phyloP scores from a whole-genome alignment of 1,139 yeast species.

The Scheffersomyces insectosa region DNA sequence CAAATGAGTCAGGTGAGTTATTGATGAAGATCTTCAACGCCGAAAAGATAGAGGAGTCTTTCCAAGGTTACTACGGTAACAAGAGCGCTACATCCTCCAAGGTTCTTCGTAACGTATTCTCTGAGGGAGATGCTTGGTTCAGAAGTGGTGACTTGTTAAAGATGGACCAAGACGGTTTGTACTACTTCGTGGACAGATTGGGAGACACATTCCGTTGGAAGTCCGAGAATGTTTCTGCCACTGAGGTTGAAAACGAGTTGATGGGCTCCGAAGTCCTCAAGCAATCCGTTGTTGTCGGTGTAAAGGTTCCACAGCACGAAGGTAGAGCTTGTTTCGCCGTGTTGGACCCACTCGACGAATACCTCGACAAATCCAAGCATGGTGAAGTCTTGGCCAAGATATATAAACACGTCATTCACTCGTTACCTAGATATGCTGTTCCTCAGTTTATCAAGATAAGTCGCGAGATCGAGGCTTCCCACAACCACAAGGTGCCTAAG shows the following conservation, averaged over 20 bases:
- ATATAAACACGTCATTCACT: slow-evolving; percentile 34
- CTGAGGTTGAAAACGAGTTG: slow-evolving; percentile 82
- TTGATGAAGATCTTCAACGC: slow-evolving; percentile 73
- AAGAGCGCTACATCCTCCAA: slow-evolving; percentile 77
- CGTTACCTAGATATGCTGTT: slow-evolving; percentile 83
- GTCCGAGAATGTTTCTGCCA: slow-evolving; percentile 91
- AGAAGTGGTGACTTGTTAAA: slow-evolving; percentile 84
- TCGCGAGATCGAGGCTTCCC: slow-evolving; percentile 62
- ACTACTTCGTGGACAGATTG: slow-evolving; percentile 86
- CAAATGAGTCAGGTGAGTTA: slow-evolving; percentile 82
- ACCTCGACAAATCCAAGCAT: slow-evolving; percentile 20
- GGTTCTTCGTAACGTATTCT: slow-evolving; percentile 69
- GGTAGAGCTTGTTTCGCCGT: slow-evolving; percentile 95
- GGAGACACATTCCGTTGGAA: slow-evolving; percentile 99
- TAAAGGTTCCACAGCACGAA: slow-evolving; percentile 81
- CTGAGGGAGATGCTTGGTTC: slow-evolving; percentile 89
- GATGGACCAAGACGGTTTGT: slow-evolving; percentile 65
- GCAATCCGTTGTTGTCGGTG: slow-evolving; percentile 88
- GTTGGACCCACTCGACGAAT: slow-evolving; percentile 51
- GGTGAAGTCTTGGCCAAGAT: slow-evolving; percentile 34
- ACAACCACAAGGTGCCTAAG: slow-evolving; percentile 87
- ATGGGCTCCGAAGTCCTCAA: slow-evolving; percentile 56
- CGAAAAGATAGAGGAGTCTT: slow-evolving; percentile 62
- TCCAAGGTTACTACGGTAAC: slow-evolving; percentile 89
- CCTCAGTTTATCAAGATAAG: slow-evolving; percentile 82